Percentiles rank a stretch among this genome's conserved stretches.
Evolutionary conservation across 139 green algal species (phyloP).

Genomic region (Volvox africanus): DNA sequence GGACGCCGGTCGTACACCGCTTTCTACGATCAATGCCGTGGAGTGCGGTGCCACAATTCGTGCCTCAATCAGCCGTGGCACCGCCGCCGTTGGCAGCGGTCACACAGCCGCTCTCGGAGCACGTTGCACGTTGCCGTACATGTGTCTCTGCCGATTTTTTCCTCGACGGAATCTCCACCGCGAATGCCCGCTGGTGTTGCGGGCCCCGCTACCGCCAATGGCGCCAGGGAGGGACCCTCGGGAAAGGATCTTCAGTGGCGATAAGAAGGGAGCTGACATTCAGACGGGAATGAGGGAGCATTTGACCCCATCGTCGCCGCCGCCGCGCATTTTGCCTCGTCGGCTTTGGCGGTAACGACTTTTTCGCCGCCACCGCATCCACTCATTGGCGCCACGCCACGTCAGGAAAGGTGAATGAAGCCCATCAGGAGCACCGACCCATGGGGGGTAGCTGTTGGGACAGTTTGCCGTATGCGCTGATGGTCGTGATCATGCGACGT

Average conservation of each 20-base stretch:
- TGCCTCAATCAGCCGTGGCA: neutral
- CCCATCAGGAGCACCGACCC: neutral
- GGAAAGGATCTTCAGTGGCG: neutral
- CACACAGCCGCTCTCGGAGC: neutral
- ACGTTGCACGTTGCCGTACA: neutral
- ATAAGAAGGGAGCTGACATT: too few relatives aligned
- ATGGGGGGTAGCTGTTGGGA: conserved; percentile 1
- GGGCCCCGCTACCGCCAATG: neutral
- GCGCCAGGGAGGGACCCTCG: neutral
- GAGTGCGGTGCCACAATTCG: neutral
- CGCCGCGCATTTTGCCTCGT: neutral
- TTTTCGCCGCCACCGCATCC: neutral
- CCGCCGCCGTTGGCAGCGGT: neutral
- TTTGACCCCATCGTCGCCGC: too few relatives aligned
- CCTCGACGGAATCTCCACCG: neutral
- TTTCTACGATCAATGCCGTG: neutral
- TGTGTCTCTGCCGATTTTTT: neutral
- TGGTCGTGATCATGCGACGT: neutral
- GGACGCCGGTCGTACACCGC: too few relatives aligned
- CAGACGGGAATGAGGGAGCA: neutral
- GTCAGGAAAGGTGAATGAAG: neutral
- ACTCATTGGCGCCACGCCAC: neutral
- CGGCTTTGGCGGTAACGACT: neutral
- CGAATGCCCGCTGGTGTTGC: neutral
- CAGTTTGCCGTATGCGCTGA: neutral